Evolutionary conservation across 1,284 basidiomycete genomes (phyloP).

Genomic region (Takashimella koratensis): DNA sequence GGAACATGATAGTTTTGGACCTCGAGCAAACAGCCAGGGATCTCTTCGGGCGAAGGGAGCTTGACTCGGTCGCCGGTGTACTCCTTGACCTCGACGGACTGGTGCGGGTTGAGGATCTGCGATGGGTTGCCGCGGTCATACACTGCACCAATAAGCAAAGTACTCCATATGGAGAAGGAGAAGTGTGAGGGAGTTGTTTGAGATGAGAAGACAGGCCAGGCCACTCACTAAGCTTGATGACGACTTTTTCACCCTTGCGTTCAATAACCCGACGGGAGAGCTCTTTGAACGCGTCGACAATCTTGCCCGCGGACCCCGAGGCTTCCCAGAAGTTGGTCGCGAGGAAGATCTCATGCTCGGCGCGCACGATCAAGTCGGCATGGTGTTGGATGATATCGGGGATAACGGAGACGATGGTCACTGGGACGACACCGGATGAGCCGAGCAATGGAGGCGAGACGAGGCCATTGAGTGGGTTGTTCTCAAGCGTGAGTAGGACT

Average conservation of each 20-base stretch:
- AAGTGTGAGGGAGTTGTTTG: neutral
- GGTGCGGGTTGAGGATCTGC: constrained; percentile 11
- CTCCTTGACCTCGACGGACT: constrained; percentile 3
- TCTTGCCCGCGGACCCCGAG: constrained; percentile 19
- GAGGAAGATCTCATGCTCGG: constrained; percentile 58
- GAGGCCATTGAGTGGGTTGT: constrained; percentile 54
- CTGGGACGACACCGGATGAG: constrained; percentile 55
- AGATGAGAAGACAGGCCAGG: too few species aligned
- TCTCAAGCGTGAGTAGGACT: constrained; percentile 44
- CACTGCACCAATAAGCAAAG: constrained; percentile 8
- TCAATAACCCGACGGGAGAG: constrained; percentile 23
- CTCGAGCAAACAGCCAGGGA: constrained; percentile 15
- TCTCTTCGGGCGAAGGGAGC: constrained; percentile 13
- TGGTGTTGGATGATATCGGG: constrained; percentile 62
- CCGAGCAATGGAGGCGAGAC: constrained; percentile 56
- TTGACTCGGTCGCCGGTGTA: constrained; percentile 5
- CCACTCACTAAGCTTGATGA: constrained; percentile 36
- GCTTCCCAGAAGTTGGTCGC: constrained; percentile 59
- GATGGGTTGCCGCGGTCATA: constrained; percentile 29
- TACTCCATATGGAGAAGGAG: neutral
- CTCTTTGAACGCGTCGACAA: constrained; percentile 26
- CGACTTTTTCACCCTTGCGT: constrained; percentile 21
- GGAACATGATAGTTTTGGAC: constrained; percentile 38
- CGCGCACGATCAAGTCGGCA: constrained; percentile 55
- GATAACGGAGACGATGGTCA: constrained; percentile 53